phyloP scores from a whole-genome alignment of 345 rosid genomes.

The Heritiera littoralis region DNA sequence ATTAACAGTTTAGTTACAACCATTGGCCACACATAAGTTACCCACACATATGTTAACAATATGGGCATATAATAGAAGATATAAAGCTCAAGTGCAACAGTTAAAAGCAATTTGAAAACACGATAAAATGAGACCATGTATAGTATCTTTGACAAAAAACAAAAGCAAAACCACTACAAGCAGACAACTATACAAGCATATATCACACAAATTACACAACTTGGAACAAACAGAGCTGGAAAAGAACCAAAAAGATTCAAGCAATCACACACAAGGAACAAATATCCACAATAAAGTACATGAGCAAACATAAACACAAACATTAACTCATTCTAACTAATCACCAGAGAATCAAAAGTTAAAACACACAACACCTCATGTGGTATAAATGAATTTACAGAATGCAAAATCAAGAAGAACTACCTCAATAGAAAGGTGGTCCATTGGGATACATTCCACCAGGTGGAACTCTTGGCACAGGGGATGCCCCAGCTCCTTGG shows the following conservation, averaged over 20 bases:
- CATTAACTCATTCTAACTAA: background rate
- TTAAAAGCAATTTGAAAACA: background rate
- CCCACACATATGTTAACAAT: background rate
- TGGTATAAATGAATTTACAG: background rate
- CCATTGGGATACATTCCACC: slow-evolving; percentile 75
- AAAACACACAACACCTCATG: background rate
- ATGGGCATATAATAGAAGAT: background rate
- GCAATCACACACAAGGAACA: background rate
- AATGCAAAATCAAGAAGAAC: slow-evolving; percentile 17
- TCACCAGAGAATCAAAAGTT: background rate
- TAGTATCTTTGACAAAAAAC: background rate
- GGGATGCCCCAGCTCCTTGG: slow-evolving; percentile 64
- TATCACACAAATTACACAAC: background rate
- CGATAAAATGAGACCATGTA: too few relatives aligned
- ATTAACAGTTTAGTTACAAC: background rate
- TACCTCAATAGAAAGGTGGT: slow-evolving; percentile 78
- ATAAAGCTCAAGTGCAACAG: background rate
- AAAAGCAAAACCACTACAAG: background rate
- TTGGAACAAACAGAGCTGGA: background rate
- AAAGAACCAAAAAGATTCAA: background rate
- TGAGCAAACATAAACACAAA: background rate
- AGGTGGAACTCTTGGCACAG: slow-evolving; percentile 70
- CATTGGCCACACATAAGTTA: background rate
- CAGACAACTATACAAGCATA: background rate
- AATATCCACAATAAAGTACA: background rate